A percentile compares a stretch with the other conserved stretches of the same genome.
These are phyloP conservation scores for Eimeria praecox DNA, from an alignment of 169 alveolate genomes.

Conservation along the genomic window DNA sequence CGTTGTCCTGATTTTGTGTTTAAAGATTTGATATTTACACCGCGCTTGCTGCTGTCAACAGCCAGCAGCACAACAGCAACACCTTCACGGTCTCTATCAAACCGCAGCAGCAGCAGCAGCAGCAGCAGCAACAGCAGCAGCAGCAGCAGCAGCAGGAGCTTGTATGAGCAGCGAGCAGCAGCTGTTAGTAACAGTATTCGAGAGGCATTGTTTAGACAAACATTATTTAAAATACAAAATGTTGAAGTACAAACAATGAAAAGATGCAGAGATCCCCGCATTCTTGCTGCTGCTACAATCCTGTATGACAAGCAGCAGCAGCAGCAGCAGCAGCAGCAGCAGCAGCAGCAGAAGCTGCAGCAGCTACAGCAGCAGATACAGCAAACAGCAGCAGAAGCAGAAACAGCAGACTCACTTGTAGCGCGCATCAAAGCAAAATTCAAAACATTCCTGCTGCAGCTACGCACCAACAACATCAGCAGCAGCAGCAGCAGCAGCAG, in stretches of 20 bases:
- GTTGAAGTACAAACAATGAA: conserved; percentile 41
- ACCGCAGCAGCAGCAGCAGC: neutral
- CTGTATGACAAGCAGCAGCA: conserved; percentile 24
- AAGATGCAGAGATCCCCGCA: conserved; percentile 53
- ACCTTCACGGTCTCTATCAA: neutral
- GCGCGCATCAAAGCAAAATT: neutral
- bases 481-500: neutral
- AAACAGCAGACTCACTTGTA: neutral
- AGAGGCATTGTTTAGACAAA: conserved; percentile 51
- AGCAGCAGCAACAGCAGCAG: neutral
- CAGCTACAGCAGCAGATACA: no score
- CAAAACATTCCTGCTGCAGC: neutral
- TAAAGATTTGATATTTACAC: neutral
- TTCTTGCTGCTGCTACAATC: conserved; percentile 18
- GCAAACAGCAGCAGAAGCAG: no score
- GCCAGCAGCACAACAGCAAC: neutral
- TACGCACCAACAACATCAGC: no score
- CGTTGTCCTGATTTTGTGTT: neutral
- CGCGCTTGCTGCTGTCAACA: neutral
- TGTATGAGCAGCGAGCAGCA: conserved; percentile 45
- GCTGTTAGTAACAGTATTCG: conserved; percentile 25
- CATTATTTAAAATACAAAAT: conserved; percentile 50
- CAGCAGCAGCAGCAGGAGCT: conserved; percentile 37
- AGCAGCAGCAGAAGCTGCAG: no score
- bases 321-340: neutral